These are phyloP conservation scores for Trichoderma sp. DNA, from an alignment of 2,329 filamentous ascomycete genomes.

Conservation along the genomic window DNA sequence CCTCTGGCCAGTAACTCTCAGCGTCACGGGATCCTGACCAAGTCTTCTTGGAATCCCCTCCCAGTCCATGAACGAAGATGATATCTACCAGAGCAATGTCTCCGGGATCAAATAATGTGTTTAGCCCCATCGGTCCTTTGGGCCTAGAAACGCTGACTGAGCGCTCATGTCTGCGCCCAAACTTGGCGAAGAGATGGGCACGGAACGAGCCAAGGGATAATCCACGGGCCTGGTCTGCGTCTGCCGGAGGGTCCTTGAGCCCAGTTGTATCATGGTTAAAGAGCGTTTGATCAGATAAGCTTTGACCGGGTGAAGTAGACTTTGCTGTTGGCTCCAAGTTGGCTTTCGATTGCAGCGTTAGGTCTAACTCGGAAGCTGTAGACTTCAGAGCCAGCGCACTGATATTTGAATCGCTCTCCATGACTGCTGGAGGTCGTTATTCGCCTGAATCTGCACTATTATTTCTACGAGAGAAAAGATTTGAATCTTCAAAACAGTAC, in stretches of 20 bases:
- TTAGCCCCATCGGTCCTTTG: conserved; percentile 11
- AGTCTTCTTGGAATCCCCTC: conserved; percentile 3
- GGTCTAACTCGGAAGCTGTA: neutral
- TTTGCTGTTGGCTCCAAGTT: neutral
- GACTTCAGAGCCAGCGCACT: neutral
- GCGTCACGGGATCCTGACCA: neutral
- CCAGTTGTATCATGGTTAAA: neutral
- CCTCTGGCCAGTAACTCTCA: neutral
- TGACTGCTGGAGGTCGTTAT: neutral
- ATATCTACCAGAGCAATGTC: conserved; percentile 1
- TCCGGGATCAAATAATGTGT: neutral
- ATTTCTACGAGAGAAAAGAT: neutral
- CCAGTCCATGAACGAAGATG: conserved; percentile 11
- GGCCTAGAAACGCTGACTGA: neutral
- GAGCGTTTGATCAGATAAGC: neutral
- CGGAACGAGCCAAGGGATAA: neutral
- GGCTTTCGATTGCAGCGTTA: neutral
- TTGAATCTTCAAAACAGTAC: neutral
- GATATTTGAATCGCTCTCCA: neutral
- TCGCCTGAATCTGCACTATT: neutral
- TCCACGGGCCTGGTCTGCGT: neutral
- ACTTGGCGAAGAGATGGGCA: neutral
- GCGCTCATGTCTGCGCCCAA: conserved; percentile 18
- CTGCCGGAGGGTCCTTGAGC: neutral
- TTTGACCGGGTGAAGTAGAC: neutral